A percentile compares a stretch with the other conserved stretches of the same genome.
Conservation (phyloP, 257 asterid genomes). For the Craterostigma plantagineum region DNA sequence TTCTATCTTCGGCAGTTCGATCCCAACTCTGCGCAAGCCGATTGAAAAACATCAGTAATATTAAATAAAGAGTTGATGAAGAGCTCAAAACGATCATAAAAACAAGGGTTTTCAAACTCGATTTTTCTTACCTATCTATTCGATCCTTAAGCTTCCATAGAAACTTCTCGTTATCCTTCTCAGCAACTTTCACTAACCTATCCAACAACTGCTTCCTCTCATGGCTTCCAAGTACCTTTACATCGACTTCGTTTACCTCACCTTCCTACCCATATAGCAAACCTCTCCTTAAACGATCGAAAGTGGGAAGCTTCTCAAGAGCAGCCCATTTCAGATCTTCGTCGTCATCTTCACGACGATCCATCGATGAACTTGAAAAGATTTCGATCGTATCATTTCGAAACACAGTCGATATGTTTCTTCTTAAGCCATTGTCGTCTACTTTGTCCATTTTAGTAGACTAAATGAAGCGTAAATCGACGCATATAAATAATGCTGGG, state of each 20-base stretch:
- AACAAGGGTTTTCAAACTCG: not conserved
- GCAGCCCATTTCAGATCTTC: slow-evolving; percentile 19
- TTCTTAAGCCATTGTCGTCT: too few relatives aligned
- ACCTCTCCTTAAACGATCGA: slow-evolving; percentile 15
- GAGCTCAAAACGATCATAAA: not conserved
- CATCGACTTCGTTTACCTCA: slow-evolving; percentile 1
- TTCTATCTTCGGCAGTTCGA: slow-evolving; percentile 2
- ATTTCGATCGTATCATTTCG: too few relatives aligned
- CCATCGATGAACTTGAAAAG: not conserved
- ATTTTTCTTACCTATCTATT: not conserved
- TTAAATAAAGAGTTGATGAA: not conserved
- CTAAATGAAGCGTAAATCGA: too few relatives aligned
- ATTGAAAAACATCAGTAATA: not conserved
- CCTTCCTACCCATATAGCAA: slow-evolving; percentile 6
- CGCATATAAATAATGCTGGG: too few relatives aligned
- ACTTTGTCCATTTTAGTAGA: too few relatives aligned
- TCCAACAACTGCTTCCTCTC: slow-evolving; percentile 7
- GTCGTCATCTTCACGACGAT: slow-evolving; percentile 10
- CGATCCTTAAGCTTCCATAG: slow-evolving; percentile 4
- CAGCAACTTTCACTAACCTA: slow-evolving; percentile 6
- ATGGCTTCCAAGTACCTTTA: slow-evolving; percentile 1
- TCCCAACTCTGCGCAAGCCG: slow-evolving; percentile 1
- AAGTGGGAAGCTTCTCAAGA: slow-evolving; percentile 14
- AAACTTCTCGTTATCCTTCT: slow-evolving; percentile 8
- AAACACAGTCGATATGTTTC: too few relatives aligned